Conservation (phyloP, 108 stramenopile genomes). For the Fragilariopsis cylindrus region DNA sequence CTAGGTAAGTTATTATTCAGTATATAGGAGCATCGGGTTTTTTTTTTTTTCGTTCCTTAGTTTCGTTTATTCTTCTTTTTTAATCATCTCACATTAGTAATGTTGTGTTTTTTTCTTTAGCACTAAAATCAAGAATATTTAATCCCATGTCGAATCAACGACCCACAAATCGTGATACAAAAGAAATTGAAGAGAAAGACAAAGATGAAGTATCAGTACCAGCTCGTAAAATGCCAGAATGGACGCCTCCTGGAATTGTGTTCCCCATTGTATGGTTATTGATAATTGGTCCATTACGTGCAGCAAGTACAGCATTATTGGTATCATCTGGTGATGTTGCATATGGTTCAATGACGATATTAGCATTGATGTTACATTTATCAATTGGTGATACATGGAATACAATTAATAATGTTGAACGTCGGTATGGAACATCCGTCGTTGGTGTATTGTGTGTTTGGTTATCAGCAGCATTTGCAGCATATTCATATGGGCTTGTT, state of each 20-base stretch:
- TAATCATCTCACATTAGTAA: no score
- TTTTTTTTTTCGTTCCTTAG: no score
- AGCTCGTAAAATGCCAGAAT: conserved; percentile 71
- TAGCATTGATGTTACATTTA: conserved; percentile 83
- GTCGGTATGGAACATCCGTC: conserved; percentile 76
- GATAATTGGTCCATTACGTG: conserved; percentile 86
- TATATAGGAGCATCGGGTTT: no score
- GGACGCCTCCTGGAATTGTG: conserved; percentile 88
- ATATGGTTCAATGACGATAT: conserved; percentile 44
- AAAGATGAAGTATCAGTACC: background rate
- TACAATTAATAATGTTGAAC: conserved; percentile 93
- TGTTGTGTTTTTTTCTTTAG: background rate
- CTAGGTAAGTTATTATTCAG: no score
- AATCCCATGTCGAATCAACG: conserved; percentile 58
- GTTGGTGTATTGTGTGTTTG: conserved; percentile 63
- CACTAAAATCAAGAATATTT: conserved; percentile 54
- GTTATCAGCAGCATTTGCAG: conserved; percentile 60
- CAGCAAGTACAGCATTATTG: conserved; percentile 64
- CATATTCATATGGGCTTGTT: conserved; percentile 63
- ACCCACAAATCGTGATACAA: conserved; percentile 23
- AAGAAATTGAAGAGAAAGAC: conserved; percentile 24
- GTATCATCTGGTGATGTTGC: conserved; percentile 38
- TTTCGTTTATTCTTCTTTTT: no score
- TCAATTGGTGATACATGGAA: conserved; percentile 94
- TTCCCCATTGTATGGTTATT: conserved; percentile 95